Evolutionary conservation across 352 stramenopile genomes (phyloP), one percentile per base, ranked within the genome.

Genomic region (Elongisporangium anandrum): DNA sequence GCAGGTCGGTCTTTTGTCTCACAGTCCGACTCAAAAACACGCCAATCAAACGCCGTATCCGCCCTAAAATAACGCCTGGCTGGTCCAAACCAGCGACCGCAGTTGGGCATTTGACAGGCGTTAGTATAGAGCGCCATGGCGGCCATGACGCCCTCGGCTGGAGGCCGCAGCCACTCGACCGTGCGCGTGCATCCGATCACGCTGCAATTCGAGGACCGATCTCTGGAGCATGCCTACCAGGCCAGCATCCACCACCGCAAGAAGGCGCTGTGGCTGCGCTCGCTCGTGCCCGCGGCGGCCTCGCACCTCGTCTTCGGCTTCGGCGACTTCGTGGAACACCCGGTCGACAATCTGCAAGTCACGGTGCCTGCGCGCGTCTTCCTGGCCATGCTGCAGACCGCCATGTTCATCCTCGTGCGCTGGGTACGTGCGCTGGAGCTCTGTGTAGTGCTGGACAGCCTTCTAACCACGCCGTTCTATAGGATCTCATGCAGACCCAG

Each of bases 211-310:
- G 76, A 94, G 53, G 81, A 92, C 63, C 54, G 56, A n/a, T 60
- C 65, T 34, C 77, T 94, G 23, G 85, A 94, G 57, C 57, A 59
- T 15, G 69, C 72, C 49, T 94, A 92, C 62, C 69, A 86, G 51
- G 80, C 85, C 22, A 74, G 66, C 54, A 72, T 77, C 9, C 80
- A 94, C 61, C 73, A 63, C 21, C 84, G 84, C 59, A 92, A 94
- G 75, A 94, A 92, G 66, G 80, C 75, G 64, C 73, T 94, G 8
- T 94, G 84, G 84, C 63, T 94, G 64, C 80, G 84, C 57, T 90
- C 79, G 63, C 69, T 94, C n/a, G 65, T 91, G 38, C 84, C 84
- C 0, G 81, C 84, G 16, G 81, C 84, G 0, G 74, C 70, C 24
- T 86, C 76, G 38, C 85, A 94, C 65, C 57, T 94, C 60, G 70